phyloP scores from a whole-genome alignment of 805 yeast species.

The Ogataea trehalophila region DNA sequence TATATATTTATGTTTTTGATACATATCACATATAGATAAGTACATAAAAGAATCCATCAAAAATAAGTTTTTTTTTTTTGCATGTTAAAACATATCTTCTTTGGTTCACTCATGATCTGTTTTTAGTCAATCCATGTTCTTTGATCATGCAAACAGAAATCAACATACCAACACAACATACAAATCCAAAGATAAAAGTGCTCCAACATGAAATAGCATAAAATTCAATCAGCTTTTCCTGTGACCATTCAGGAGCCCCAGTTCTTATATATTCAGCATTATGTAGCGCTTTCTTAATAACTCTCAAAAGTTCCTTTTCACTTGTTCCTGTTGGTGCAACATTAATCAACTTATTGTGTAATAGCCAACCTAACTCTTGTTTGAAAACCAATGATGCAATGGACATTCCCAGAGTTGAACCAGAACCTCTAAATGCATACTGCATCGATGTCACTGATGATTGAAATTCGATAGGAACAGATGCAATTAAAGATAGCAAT shows the following conservation, averaged over 20 bases:
- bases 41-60: background rate
- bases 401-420: slow-evolving; percentile 62
- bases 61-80: background rate
- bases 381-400: slow-evolving; percentile 62
- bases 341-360: slow-evolving; percentile 29
- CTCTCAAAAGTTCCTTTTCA: slow-evolving; percentile 32
- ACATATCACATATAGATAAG: too few species aligned
- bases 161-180: slow-evolving; percentile 36
- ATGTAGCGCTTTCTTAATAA: slow-evolving; percentile 50
- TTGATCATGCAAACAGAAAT: slow-evolving; percentile 42
- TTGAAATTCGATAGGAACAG: slow-evolving; percentile 63
- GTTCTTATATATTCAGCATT: slow-evolving; percentile 49
- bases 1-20: too few species aligned
- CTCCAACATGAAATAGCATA: slow-evolving; percentile 50
- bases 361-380: slow-evolving; percentile 30
- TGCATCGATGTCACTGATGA: slow-evolving; percentile 65
- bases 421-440: slow-evolving; percentile 61
- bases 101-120: slow-evolving; percentile 23
- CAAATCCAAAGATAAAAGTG: slow-evolving; percentile 44
- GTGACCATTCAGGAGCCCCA: slow-evolving; percentile 50
- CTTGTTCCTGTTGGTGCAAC: slow-evolving; percentile 34
- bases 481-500: slow-evolving; percentile 61
- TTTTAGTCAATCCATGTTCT: slow-evolving; percentile 28
- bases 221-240: slow-evolving; percentile 40
- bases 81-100: background rate